Conservation (phyloP, 306 rosid genomes). For the Lupinus albus region DNA sequence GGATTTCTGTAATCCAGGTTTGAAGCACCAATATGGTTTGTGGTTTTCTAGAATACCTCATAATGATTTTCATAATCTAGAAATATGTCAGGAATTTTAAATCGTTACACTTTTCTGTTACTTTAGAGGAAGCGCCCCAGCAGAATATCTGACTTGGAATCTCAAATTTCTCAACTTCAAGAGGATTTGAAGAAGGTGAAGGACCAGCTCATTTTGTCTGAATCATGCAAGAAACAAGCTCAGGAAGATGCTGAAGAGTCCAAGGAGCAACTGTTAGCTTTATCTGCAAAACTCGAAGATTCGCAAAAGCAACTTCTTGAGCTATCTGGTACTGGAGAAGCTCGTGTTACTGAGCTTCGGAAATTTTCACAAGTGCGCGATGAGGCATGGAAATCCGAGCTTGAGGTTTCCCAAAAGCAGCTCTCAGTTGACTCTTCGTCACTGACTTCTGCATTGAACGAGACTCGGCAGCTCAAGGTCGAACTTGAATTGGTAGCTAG, state of each 20-base stretch:
- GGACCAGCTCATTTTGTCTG: constrained; percentile 62
- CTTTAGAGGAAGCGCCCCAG: constrained; percentile 80
- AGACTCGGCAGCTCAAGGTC: constrained; percentile 67
- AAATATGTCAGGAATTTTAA: constrained; percentile 24
- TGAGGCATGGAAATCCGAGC: constrained; percentile 56
- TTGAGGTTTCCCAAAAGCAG: constrained; percentile 58
- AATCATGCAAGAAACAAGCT: constrained; percentile 73
- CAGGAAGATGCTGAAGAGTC: constrained; percentile 71
- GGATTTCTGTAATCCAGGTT: background rate
- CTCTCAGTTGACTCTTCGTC: constrained; percentile 59
- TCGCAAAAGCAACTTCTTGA: constrained; percentile 64
- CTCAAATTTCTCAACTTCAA: constrained; percentile 77
- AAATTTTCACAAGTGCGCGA: constrained; percentile 55
- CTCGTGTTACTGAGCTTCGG: constrained; percentile 56
- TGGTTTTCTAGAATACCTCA: constrained; percentile 2
- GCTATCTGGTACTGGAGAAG: constrained; percentile 60
- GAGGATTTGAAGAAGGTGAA: constrained; percentile 69
- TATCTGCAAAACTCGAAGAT: constrained; percentile 70
- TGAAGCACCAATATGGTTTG: background rate
- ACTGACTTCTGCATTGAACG: constrained; percentile 61
- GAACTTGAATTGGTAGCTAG: constrained; percentile 67
- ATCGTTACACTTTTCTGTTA: constrained; percentile 33
- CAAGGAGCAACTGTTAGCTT: constrained; percentile 53
- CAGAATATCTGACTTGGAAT: constrained; percentile 82
- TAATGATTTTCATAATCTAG: background rate